A percentile compares a stretch with the other conserved stretches of the same genome.
phyloP scores from a whole-genome alignment of 2,329 filamentous ascomycete genomes.

The Botryosphaeria agaves region DNA sequence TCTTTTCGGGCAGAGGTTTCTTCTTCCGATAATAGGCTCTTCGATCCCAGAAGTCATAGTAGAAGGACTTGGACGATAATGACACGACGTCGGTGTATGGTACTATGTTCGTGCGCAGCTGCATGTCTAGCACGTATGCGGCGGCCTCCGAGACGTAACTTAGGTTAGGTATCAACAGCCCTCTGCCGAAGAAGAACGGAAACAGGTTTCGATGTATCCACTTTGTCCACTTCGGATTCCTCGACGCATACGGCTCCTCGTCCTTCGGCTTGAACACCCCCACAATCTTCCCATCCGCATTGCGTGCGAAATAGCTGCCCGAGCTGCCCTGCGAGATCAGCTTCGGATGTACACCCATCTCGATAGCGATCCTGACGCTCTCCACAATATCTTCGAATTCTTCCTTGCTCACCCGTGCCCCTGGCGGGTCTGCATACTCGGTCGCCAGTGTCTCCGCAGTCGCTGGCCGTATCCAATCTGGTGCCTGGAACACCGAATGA shows the following conservation, averaged over 20 bases:
- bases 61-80: slow-evolving; percentile 90
- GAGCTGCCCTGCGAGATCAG: slow-evolving; percentile 97
- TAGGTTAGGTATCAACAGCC: slow-evolving; percentile 90
- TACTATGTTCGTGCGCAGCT: slow-evolving; percentile 79
- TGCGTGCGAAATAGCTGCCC: slow-evolving; percentile 92
- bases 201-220: slow-evolving; percentile 94
- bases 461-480: slow-evolving; percentile 68
- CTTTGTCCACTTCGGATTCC: slow-evolving; percentile 98
- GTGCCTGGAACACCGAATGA: slow-evolving; percentile 89
- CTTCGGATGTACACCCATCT: slow-evolving; percentile 78
- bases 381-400: slow-evolving; percentile 83
- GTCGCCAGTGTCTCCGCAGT: slow-evolving; percentile 56
- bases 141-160: slow-evolving; percentile 97
- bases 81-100: slow-evolving; percentile 93
- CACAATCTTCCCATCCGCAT: slow-evolving; percentile 80
- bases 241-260: slow-evolving; percentile 91
- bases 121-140: slow-evolving; percentile 83
- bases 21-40: slow-evolving; percentile 75
- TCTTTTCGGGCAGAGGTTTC: slow-evolving; percentile 73
- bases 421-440: slow-evolving; percentile 33
- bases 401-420: slow-evolving; percentile 46
- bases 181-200: slow-evolving; percentile 89
- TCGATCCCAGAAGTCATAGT: slow-evolving; percentile 95
- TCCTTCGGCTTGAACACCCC: slow-evolving; percentile 99
- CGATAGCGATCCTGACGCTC: slow-evolving; percentile 78